Conservation (phyloP, 345 rosid species). For the Cardiospermum halicacabum region DNA sequence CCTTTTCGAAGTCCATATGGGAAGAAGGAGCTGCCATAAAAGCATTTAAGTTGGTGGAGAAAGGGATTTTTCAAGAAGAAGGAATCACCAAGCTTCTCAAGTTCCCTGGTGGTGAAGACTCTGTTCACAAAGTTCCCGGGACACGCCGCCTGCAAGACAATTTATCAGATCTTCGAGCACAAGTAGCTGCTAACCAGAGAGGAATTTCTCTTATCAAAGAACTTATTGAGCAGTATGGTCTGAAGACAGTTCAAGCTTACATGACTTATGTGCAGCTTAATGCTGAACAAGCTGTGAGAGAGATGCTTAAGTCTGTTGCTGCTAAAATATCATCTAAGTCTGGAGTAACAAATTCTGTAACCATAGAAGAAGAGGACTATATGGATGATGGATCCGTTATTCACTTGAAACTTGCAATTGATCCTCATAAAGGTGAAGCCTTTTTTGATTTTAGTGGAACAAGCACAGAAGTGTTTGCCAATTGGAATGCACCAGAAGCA, state of each 20-base stretch:
- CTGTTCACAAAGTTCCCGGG: conserved; percentile 58
- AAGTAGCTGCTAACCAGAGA: conserved; percentile 96
- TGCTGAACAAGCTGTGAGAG: conserved; percentile 92
- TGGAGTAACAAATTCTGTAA: conserved; percentile 29
- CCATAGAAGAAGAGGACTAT: conserved; percentile 77
- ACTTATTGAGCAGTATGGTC: conserved; percentile 78
- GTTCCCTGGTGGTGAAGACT: conserved; percentile 53
- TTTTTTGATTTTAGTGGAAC: conserved; percentile 83
- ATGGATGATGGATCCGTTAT: conserved; percentile 94
- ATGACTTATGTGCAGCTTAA: conserved; percentile 86
- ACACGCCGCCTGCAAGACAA: conserved; percentile 87
- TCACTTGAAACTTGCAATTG: conserved; percentile 69
- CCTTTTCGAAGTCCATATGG: conserved; percentile 90
- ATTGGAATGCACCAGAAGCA: conserved; percentile 98
- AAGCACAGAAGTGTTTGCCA: conserved; percentile 88
- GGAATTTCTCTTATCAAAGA: conserved; percentile 86
- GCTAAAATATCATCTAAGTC: conserved; percentile 35
- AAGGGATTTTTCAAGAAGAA: conserved; percentile 83
- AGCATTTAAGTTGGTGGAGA: conserved; percentile 89
- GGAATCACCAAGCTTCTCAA: conserved; percentile 73
- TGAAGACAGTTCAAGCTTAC: conserved; percentile 86
- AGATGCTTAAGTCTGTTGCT: conserved; percentile 91
- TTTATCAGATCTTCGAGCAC: conserved; percentile 90
- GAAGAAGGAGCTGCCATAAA: conserved; percentile 98
- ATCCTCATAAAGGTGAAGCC: conserved; percentile 74